These are phyloP conservation scores for Scedosporium minutisporum DNA, from an alignment of 2,329 filamentous ascomycete genomes.

Conservation along the genomic window DNA sequence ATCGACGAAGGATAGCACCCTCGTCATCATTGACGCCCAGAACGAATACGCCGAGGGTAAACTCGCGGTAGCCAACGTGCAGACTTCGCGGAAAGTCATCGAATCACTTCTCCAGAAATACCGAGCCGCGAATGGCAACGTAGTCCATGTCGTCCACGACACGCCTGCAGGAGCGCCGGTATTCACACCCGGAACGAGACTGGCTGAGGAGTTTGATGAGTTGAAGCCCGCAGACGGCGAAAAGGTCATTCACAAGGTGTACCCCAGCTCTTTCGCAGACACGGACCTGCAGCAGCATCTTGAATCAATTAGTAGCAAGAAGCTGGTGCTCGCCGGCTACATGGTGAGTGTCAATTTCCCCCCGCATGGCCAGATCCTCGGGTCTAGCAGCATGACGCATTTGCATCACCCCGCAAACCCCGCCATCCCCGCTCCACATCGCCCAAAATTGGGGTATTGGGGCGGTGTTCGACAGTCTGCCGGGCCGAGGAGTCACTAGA, in stretches of 20 bases:
- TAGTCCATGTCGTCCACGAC: constrained; percentile 54
- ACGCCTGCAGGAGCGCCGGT: constrained; percentile 52
- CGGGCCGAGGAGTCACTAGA: too few relatives aligned
- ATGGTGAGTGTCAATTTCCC: constrained; percentile 30
- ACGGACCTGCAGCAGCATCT: constrained; percentile 48
- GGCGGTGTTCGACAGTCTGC: too few relatives aligned
- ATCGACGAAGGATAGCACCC: constrained; percentile 44
- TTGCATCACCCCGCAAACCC: not conserved
- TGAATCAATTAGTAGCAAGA: constrained; percentile 39
- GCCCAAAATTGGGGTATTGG: too few relatives aligned
- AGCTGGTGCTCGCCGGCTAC: constrained; percentile 52
- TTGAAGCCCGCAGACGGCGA: constrained; percentile 44
- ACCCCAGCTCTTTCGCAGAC: constrained; percentile 49
- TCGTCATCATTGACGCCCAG: constrained; percentile 62
- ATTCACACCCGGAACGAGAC: constrained; percentile 51
- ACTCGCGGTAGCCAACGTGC: constrained; percentile 45
- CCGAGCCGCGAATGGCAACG: constrained; percentile 34
- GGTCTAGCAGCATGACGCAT: not conserved
- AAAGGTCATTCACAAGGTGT: constrained; percentile 47
- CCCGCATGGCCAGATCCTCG: not conserved
- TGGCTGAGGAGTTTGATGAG: constrained; percentile 53
- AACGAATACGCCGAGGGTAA: constrained; percentile 56
- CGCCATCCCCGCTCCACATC: too few relatives aligned
- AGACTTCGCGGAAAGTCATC: constrained; percentile 45
- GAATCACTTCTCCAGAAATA: constrained; percentile 45